Conservation (phyloP, 176 grass and related monocot species). For the Oryza brachyantha region DNA sequence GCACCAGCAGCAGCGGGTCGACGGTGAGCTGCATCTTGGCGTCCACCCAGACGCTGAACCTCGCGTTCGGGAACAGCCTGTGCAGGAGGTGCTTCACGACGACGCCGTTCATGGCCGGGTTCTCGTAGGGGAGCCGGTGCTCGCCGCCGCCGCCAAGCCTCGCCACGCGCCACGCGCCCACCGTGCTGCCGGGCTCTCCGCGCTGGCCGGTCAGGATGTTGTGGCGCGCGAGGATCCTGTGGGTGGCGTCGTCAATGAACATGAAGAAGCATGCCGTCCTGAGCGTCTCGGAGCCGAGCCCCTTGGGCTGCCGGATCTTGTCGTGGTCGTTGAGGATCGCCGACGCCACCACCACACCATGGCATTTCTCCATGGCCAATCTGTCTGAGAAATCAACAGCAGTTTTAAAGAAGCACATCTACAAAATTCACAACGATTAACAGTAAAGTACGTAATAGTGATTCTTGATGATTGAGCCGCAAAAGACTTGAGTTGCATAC, state of each 20-base stretch:
- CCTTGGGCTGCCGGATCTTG: conserved; percentile 88
- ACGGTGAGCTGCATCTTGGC: conserved; percentile 90
- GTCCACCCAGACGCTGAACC: conserved; percentile 86
- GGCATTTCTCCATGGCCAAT: conserved; percentile 67
- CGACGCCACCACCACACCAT: conserved; percentile 65
- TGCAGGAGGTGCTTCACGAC: conserved; percentile 78
- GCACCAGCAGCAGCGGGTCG: conserved; percentile 77
- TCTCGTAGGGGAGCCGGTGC: conserved; percentile 55
- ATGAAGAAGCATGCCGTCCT: conserved; percentile 77
- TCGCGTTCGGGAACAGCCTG: conserved; percentile 81
- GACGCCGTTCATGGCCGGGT: conserved; percentile 83
- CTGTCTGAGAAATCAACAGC: conserved; percentile 51
- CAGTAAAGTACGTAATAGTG: background rate
- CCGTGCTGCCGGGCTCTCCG: background rate
- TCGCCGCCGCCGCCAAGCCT: conserved; percentile 8
- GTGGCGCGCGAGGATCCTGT: conserved; percentile 34
- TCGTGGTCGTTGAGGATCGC: conserved; percentile 83
- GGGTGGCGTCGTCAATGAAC: conserved; percentile 68
- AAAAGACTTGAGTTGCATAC: background rate
- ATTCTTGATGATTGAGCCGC: conserved; percentile 26
- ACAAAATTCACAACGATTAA: too few relatives aligned
- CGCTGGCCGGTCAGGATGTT: conserved; percentile 29
- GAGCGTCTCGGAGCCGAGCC: conserved; percentile 50
- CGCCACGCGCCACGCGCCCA: conserved; percentile 69
- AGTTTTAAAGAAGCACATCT: background rate